Evolutionary conservation across 2,329 filamentous ascomycete genomes (phyloP).

Genomic region (Drechmeria coniospora): DNA sequence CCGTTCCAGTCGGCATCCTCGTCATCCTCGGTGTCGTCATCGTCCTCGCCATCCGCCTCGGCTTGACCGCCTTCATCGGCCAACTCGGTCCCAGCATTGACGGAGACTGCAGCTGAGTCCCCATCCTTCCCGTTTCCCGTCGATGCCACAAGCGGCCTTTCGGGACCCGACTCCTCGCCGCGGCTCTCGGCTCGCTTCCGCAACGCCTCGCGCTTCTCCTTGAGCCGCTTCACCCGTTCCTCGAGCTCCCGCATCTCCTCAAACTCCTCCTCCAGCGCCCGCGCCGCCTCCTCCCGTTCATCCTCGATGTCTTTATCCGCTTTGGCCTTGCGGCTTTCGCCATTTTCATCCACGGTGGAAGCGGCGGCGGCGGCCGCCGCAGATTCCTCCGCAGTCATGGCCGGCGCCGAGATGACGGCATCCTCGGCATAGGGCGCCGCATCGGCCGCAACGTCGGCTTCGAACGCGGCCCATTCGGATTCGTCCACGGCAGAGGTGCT

Average conservation of each 20-base stretch:
- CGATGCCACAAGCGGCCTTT: too few relatives aligned
- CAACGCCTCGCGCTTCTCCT: constrained; percentile 53
- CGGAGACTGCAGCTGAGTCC: too few relatives aligned
- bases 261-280: constrained; percentile 61
- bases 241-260: constrained; percentile 74
- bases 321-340: constrained; percentile 35
- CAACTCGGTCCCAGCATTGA: too few relatives aligned
- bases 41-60: constrained; percentile 30
- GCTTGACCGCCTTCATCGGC: too few relatives aligned
- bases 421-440: constrained; percentile 22
- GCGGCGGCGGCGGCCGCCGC: constrained; percentile 36
- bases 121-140: too few relatives aligned
- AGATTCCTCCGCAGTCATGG: constrained; percentile 48
- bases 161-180: constrained; percentile 12
- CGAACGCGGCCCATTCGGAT: constrained; percentile 74
- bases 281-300: constrained; percentile 61
- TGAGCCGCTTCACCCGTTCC: constrained; percentile 50
- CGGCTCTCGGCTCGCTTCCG: constrained; percentile 20
- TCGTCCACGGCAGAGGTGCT: constrained; percentile 46
- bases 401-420: constrained; percentile 53
- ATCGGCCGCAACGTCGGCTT: constrained; percentile 56
- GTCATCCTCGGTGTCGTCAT: constrained; percentile 35
- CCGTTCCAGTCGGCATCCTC: constrained; percentile 41
- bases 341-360: constrained; percentile 33
- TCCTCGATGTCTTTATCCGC: constrained; percentile 42